Evolutionary conservation across 1,284 basidiomycete genomes (phyloP), one percentile per base, ranked within the genome.

Genomic region (Cutaneotrichosporon cavernicola): DNA sequence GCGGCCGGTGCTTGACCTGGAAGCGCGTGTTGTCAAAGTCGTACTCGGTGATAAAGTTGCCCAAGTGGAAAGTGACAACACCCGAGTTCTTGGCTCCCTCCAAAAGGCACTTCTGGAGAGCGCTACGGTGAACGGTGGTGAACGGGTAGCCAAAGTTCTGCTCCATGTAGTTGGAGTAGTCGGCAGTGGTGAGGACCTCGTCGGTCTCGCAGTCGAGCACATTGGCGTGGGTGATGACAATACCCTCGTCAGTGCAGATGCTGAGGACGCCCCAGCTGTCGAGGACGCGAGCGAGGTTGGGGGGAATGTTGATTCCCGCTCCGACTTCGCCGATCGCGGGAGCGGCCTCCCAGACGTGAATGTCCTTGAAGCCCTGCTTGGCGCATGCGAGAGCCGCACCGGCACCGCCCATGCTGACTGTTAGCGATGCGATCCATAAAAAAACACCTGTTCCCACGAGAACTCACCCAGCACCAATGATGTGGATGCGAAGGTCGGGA

Each of bases 41-140:
- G 53, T 77, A 73, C 38, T 75, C 67, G 22, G 71, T 69, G 61
- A 81, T 71, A 56, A 69, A 57, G 56, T 70, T 65, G 59, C 70
- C 66, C 46, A 79, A 64, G 38, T 74, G 63, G 36, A 77, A 65
- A 62, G 76, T 61, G 64, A 80, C 74, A 13, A 73, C 71, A 47
- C 74, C 66, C 21, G 71, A 60, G 40, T 64, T 30, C 26, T 64
- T 62, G 22, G 70, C 69, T 14, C 73, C 72, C 16, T 71, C 62
- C 4, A 80, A 61, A 11, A 81, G 69, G 31, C 72, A 67, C 21
- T 68, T 70, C 59, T 81, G 79, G 18, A 81, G 69, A 8, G 77
- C 78, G 2, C 70, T 69, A 4, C 79, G 77, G 65, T 81, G 79
- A 0, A 78, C 76, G 2, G 72, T 73, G 65, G 69, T 60, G 63